These are phyloP conservation scores for Babesia bigemina DNA, from an alignment of 169 alveolate species.

Conservation along the genomic window DNA sequence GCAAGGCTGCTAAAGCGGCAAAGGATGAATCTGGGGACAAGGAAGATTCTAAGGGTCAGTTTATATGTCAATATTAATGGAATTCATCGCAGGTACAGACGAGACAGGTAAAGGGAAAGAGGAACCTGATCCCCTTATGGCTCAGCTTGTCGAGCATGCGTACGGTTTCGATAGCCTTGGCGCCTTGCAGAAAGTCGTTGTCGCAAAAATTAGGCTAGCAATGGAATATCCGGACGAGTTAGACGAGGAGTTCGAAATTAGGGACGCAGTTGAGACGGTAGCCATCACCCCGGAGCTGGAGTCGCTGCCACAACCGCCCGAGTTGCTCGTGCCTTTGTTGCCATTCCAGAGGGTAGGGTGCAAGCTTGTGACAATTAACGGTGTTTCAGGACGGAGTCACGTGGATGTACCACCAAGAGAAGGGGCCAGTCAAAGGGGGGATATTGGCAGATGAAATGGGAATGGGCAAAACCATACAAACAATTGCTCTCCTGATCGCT, in stretches of 20 bases:
- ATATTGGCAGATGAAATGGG: constrained; percentile 99
- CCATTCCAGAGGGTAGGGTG: constrained; percentile 61
- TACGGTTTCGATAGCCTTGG: neutral
- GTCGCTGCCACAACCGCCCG: constrained; percentile 31
- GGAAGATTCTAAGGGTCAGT: too few relatives aligned
- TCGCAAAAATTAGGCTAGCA: constrained; percentile 24
- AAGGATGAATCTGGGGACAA: too few relatives aligned
- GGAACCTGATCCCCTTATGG: neutral
- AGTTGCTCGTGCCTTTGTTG: constrained; percentile 35
- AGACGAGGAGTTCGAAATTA: constrained; percentile 24
- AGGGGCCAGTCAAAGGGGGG: constrained; percentile 83
- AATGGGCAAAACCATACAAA: constrained; percentile 95
- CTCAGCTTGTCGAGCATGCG: neutral
- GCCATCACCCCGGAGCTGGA: constrained; percentile 1
- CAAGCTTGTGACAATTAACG: constrained; percentile 50
- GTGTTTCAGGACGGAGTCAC: constrained; percentile 77
- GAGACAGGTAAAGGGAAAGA: constrained; percentile 24
- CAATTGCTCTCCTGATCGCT: constrained; percentile 87
- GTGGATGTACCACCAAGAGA: constrained; percentile 81
- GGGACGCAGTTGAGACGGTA: constrained; percentile 40
- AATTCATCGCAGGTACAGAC: neutral
- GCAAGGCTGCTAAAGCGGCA: neutral
- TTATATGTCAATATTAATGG: too few relatives aligned
- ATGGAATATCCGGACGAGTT: constrained; percentile 8
- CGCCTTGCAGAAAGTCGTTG: constrained; percentile 18